Evolutionary conservation across 306 rosid species (phyloP), one percentile per base, ranked within the genome.

Genomic region (Dryas alaskensis): DNA sequence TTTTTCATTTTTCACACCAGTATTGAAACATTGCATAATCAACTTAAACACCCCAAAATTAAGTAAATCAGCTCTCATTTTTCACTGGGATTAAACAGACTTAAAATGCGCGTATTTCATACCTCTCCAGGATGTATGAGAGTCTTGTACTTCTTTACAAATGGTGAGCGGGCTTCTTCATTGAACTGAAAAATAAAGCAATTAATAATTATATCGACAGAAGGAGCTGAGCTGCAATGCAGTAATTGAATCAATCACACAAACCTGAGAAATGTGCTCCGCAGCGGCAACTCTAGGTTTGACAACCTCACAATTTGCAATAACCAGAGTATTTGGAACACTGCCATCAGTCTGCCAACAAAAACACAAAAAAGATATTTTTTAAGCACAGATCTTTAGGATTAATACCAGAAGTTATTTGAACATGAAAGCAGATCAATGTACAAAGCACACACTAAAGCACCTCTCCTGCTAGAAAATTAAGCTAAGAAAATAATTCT

Each of bases 71-170:
- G 42, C n/a, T 17, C 45, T 67, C 52, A 55, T 31, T 43, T 39
- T 76, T 37, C 47, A 46, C 5, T 51, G 7, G 11, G 17, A 52
- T 25, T n/a, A 52, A 65, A 39, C 47, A 74, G 25, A 4, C 25
- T 7, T 8, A 64, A 53, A 3, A 19, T 6, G 77, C 31, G 52
- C 5, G 53, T 11, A n/a, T 31, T 17, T 57, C 71, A 66, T 92
- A 90, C 99, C 98, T 95, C 99, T 73, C 99, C 99, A 0, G 99
- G 99, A 79, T 95, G 99, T 74, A 95, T 92, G 84, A 95, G 92
- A 69, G 99, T 95, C 85, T 95, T 95, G 89, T 83, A 95, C 93
- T 95, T 95, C 97, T 90, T 95, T 16, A 95, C 99, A 83, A 95
- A 95, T 9, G 99, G 99, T 4, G 99, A 95, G 22, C 99, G 99